phyloP scores from a whole-genome alignment of 192 early-diverging fungal species.

The Podochytrium sp. region DNA sequence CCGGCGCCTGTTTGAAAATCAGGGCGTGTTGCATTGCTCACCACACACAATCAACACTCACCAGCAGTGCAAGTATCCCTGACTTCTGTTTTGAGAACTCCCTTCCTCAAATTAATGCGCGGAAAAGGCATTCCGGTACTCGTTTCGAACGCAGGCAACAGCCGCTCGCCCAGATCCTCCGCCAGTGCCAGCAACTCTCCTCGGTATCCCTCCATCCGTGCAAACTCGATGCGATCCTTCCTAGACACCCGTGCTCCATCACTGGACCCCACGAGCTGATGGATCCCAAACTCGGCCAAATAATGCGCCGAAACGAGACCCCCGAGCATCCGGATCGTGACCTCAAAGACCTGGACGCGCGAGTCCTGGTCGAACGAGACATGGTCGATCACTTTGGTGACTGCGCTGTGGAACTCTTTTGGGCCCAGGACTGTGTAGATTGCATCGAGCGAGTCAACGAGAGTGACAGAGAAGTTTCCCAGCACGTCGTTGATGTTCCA shows the following conservation, averaged over 20 bases:
- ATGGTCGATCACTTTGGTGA: slow-evolving; percentile 63
- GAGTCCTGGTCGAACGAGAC: slow-evolving; percentile 82
- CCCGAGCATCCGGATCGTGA: slow-evolving; percentile 89
- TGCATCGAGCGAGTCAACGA: slow-evolving; percentile 90
- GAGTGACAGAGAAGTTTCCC: slow-evolving; percentile 91
- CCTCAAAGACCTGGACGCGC: slow-evolving; percentile 94
- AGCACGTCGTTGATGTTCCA: slow-evolving; percentile 90
- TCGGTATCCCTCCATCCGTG: slow-evolving; percentile 68
- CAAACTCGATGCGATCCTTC: slow-evolving; percentile 62
- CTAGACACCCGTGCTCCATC: not conserved
- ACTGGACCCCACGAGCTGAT: not conserved
- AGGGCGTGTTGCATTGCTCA: not conserved
- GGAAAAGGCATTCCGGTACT: slow-evolving; percentile 83
- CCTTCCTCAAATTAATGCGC: slow-evolving; percentile 64
- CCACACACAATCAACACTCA: slow-evolving; percentile 31
- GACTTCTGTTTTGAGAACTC: slow-evolving; percentile 71
- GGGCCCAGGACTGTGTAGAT: slow-evolving; percentile 76
- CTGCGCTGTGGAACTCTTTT: slow-evolving; percentile 66
- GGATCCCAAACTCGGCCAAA: slow-evolving; percentile 51
- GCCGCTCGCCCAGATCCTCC: slow-evolving; percentile 75
- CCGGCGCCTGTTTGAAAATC: slow-evolving; percentile 75
- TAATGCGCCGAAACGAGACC: slow-evolving; percentile 88
- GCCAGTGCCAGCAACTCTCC: slow-evolving; percentile 82
- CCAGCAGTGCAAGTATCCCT: slow-evolving; percentile 57
- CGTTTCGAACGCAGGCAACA: slow-evolving; percentile 89